Conservation (phyloP, 1,284 basidiomycete species). For the Tilletia horrida region DNA sequence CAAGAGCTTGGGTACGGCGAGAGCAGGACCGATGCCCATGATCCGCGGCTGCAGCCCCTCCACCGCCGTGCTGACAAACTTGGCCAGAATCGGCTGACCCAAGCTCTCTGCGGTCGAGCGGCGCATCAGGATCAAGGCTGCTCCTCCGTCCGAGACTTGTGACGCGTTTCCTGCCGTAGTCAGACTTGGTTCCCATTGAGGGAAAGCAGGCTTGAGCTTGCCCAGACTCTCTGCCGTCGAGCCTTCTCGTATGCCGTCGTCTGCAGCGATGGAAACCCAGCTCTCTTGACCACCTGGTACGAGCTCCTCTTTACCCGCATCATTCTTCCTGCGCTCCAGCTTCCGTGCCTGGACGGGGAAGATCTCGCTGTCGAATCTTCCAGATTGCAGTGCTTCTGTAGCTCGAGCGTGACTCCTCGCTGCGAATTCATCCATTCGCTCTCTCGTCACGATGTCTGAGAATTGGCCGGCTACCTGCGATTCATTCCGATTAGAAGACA, state of each 20-base stretch:
- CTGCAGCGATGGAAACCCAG: not conserved
- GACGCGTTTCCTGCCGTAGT: constrained; percentile 49
- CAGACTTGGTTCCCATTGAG: constrained; percentile 32
- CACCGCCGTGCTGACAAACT: constrained; percentile 45
- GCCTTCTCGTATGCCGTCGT: constrained; percentile 21
- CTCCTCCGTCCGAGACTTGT: constrained; percentile 51
- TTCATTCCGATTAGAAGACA: not conserved
- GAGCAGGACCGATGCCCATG: constrained; percentile 52
- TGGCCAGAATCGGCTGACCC: constrained; percentile 48
- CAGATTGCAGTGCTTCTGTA: constrained; percentile 40
- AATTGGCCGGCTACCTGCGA: constrained; percentile 29
- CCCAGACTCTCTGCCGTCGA: constrained; percentile 29
- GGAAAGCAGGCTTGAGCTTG: constrained; percentile 51
- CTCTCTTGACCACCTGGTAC: not conserved
- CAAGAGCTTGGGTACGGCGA: constrained; percentile 45
- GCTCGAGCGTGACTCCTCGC: constrained; percentile 42
- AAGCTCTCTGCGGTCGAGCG: constrained; percentile 43
- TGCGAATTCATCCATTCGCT: constrained; percentile 47
- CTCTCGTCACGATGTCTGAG: constrained; percentile 39
- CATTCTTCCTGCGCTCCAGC: constrained; percentile 27
- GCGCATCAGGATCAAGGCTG: constrained; percentile 46
- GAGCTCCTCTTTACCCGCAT: constrained; percentile 28
- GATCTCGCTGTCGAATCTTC: constrained; percentile 45
- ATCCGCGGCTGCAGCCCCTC: constrained; percentile 51
- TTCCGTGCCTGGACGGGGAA: constrained; percentile 45